Evolutionary conservation across 2,329 filamentous ascomycete species (phyloP).

Genomic region (Aspergillus tanneri): DNA sequence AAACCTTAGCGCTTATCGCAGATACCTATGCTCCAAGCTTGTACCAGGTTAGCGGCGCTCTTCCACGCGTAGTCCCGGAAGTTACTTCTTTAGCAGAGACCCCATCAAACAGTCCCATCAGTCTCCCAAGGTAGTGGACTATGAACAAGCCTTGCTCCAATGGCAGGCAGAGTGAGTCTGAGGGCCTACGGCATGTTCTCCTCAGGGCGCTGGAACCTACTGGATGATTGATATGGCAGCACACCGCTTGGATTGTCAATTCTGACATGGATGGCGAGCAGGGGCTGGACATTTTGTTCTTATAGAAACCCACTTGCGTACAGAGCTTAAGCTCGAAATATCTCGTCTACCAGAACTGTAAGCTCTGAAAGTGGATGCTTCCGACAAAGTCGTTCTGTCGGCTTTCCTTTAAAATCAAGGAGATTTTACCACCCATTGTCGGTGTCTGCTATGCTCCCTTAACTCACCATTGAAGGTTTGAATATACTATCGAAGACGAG

Average conservation of each 20-base stretch:
- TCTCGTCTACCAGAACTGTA: not conserved
- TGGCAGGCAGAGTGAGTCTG: not conserved
- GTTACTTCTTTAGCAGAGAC: not conserved
- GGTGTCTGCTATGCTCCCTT: slow-evolving; percentile 1
- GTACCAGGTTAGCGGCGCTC: not conserved
- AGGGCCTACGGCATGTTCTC: not conserved
- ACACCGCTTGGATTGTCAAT: not conserved
- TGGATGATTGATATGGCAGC: not conserved
- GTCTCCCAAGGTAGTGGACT: not conserved
- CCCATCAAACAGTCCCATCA: not conserved
- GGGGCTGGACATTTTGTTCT: not conserved
- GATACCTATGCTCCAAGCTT: slow-evolving; percentile 1
- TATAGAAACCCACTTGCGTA: not conserved
- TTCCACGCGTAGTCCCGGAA: not conserved
- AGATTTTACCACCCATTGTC: not conserved
- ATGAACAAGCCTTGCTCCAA: not conserved
- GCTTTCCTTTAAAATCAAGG: not conserved
- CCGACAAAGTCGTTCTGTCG: not conserved
- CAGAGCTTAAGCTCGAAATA: not conserved
- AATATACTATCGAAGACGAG: not conserved
- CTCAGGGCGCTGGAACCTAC: not conserved
- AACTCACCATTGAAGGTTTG: not conserved
- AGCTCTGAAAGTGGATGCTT: not conserved
- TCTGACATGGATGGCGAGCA: not conserved
- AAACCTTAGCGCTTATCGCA: not conserved